These are phyloP conservation scores for Phytopythium oedochilum DNA, from an alignment of 352 stramenopile genomes.

Conservation along the genomic window DNA sequence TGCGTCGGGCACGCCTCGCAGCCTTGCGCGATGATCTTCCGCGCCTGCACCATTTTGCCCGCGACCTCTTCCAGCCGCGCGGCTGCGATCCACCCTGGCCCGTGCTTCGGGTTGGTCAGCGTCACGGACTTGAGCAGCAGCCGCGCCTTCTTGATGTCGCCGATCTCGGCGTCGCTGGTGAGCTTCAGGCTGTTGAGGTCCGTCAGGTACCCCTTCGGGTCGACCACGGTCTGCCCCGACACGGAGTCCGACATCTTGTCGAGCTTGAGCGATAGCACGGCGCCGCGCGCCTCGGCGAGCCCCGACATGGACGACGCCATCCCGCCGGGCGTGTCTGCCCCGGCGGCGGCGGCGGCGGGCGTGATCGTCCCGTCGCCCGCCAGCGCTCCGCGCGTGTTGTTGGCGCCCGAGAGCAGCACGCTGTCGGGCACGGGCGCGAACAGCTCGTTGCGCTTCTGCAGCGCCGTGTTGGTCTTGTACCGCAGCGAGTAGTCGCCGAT, in stretches of 20 bases:
- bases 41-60: constrained; percentile 93
- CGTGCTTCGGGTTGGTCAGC: constrained; percentile 98
- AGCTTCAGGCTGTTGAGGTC: constrained; percentile 94
- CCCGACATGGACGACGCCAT: constrained; percentile 80
- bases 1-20: constrained; percentile 95
- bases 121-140: constrained; percentile 95
- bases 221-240: constrained; percentile 95
- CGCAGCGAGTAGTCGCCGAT: constrained; percentile 95
- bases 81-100: constrained; percentile 97
- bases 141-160: constrained; percentile 98
- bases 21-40: constrained; percentile 97
- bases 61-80: constrained; percentile 98
- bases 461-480: constrained; percentile 87
- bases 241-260: constrained; percentile 98
- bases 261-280: constrained; percentile 93
- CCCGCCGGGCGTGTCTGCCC: constrained; percentile 45
- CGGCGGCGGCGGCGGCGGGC: constrained; percentile 11
- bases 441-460: constrained; percentile 91
- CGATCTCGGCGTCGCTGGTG: constrained; percentile 92
- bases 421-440: constrained; percentile 96
- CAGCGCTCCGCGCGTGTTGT: constrained; percentile 8
- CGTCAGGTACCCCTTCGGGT: constrained; percentile 98
- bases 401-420: constrained; percentile 68
- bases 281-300: constrained; percentile 89
- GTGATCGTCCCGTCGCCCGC: constrained; percentile 44